Evolutionary conservation across 106 monocot genomes (phyloP).

Genomic region (Dendrobium huoshanense): DNA sequence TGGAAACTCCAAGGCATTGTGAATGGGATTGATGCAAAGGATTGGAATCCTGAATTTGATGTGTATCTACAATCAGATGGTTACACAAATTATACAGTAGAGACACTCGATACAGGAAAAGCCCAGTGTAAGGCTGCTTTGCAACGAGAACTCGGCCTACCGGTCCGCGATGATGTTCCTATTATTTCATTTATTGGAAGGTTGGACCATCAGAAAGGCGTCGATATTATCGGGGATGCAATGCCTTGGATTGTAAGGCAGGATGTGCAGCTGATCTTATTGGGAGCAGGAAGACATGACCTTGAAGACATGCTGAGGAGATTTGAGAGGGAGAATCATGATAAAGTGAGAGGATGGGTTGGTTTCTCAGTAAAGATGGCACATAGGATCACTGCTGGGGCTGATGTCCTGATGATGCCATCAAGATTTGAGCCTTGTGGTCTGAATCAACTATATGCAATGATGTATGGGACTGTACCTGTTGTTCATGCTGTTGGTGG

Average conservation of each 20-base stretch:
- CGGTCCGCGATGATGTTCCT: slow-evolving; percentile 54
- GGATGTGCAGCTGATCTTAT: slow-evolving; percentile 72
- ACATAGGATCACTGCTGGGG: slow-evolving; percentile 81
- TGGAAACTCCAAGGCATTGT: slow-evolving; percentile 88
- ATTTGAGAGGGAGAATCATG: slow-evolving; percentile 39
- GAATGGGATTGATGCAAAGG: slow-evolving; percentile 66
- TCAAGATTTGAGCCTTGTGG: slow-evolving; percentile 94
- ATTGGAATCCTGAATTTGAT: slow-evolving; percentile 74
- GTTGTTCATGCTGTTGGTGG: slow-evolving; percentile 93
- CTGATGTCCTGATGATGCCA: slow-evolving; percentile 78
- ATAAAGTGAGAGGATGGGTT: slow-evolving; percentile 71
- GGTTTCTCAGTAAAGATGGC: slow-evolving; percentile 78
- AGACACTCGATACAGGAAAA: slow-evolving; percentile 56
- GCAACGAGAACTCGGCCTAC: slow-evolving; percentile 59
- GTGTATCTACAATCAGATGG: slow-evolving; percentile 63
- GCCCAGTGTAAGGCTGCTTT: slow-evolving; percentile 80
- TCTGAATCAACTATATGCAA: slow-evolving; percentile 88
- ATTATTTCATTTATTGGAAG: slow-evolving; percentile 81
- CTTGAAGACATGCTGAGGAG: slow-evolving; percentile 66
- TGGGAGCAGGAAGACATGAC: slow-evolving; percentile 69
- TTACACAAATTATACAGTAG: slow-evolving; percentile 72
- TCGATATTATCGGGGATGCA: slow-evolving; percentile 79
- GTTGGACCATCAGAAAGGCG: slow-evolving; percentile 76
- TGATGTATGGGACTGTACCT: slow-evolving; percentile 81
- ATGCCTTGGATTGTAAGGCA: slow-evolving; percentile 71